phyloP scores from a whole-genome alignment of 2,329 filamentous ascomycete genomes.

The Cytospora chrysosperma region DNA sequence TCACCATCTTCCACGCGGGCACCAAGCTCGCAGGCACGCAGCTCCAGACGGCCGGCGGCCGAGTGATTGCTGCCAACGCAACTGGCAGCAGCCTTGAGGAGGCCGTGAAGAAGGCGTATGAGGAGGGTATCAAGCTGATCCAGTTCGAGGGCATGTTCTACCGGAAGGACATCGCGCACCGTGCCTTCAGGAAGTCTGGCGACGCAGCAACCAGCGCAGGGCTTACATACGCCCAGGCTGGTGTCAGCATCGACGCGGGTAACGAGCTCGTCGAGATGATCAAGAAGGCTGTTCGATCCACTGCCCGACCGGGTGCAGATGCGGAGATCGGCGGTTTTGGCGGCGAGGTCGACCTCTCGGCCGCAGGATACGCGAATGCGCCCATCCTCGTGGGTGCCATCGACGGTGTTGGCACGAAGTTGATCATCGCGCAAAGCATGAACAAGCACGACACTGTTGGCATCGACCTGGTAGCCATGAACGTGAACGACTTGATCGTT shows the following conservation, averaged over 20 bases:
- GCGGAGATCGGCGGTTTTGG: constrained; percentile 95
- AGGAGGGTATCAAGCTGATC: constrained; percentile 71
- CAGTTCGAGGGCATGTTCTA: constrained; percentile 88
- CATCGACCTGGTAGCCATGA: constrained; percentile 97
- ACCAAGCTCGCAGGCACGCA: constrained; percentile 64
- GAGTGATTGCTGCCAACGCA: constrained; percentile 91
- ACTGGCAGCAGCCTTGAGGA: constrained; percentile 70
- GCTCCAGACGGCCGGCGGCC: constrained; percentile 77
- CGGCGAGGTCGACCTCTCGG: constrained; percentile 75
- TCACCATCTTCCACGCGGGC: constrained; percentile 89
- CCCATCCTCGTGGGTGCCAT: constrained; percentile 91
- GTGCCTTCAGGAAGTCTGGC: constrained; percentile 55
- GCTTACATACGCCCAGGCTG: constrained; percentile 89
- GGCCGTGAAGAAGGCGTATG: constrained; percentile 84
- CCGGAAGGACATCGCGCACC: constrained; percentile 87
- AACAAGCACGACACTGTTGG: constrained; percentile 91
- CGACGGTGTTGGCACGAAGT: constrained; percentile 94
- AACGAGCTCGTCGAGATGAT: constrained; percentile 92
- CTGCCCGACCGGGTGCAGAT: constrained; percentile 80
- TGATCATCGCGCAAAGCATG: constrained; percentile 90
- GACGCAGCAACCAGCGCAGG: constrained; percentile 29
- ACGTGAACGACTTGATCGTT: constrained; percentile 95
- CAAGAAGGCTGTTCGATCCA: constrained; percentile 84
- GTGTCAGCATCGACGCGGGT: constrained; percentile 91
- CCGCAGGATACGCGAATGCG: constrained; percentile 69